A percentile compares a stretch with the other conserved stretches of the same genome.
These are phyloP conservation scores for Cordyceps cicadae DNA, from an alignment of 2,329 filamentous ascomycete species.

Conservation along the genomic window DNA sequence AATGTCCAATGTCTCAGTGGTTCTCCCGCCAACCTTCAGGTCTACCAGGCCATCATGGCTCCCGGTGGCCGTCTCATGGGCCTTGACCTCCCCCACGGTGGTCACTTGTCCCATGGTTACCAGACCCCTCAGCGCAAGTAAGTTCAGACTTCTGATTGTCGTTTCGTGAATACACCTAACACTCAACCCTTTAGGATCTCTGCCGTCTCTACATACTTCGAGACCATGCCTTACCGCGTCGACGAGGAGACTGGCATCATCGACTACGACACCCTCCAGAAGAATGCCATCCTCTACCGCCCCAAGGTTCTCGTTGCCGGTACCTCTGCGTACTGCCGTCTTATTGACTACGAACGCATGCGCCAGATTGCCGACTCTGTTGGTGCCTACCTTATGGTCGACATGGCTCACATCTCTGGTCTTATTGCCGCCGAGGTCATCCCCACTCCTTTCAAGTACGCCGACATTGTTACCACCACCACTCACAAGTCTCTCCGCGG, in stretches of 20 bases:
- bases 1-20: constrained; percentile 94
- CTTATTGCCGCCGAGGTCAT: constrained; percentile 90
- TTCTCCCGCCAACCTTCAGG: constrained; percentile 92
- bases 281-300: constrained; percentile 84
- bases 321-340: constrained; percentile 94
- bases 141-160: constrained; percentile 22
- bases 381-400: constrained; percentile 88
- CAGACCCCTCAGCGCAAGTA: constrained; percentile 90
- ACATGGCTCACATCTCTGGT: constrained; percentile 98
- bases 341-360: constrained; percentile 96
- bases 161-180: background rate
- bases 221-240: constrained; percentile 95
- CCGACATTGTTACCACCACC: constrained; percentile 95
- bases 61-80: constrained; percentile 96
- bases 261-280: constrained; percentile 88
- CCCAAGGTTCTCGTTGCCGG: constrained; percentile 95
- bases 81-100: constrained; percentile 86
- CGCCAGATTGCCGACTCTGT: constrained; percentile 89
- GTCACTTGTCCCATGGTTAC: constrained; percentile 94
- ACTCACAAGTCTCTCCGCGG: constrained; percentile 99
- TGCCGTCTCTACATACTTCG: constrained; percentile 96
- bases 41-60: constrained; percentile 95
- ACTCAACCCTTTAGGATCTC: constrained; percentile 57
- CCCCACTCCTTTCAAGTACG: constrained; percentile 83
- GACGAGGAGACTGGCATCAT: constrained; percentile 87